Evolutionary conservation across 805 yeast species (phyloP), one percentile per base, ranked within the genome.

Genomic region (Candida parachauliodes): DNA sequence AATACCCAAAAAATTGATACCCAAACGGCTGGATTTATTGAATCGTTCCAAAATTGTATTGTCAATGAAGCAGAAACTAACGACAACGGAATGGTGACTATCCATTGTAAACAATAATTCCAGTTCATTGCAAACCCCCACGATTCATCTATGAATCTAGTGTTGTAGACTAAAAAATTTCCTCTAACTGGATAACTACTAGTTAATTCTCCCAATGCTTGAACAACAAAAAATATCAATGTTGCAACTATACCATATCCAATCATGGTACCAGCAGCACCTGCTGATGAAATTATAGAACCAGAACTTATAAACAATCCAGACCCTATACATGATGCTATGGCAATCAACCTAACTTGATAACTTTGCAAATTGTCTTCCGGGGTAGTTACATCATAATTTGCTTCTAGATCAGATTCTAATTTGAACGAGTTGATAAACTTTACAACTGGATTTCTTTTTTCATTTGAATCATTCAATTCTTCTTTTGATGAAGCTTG

Each of bases 111-210:
- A 29, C 70, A 68, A 42, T 67, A 67, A 52, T 67, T 67, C 67
- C 69, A 65, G 15, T 68, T 70, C 38, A 59, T 62, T 9, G 72
- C 72, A 42, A 66, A 67, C 4, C 69, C 72, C 58, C 66, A 63
- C 10, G 70, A 63, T 1, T 67, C 67, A 44, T 65, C 71, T 15
- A 67, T 59, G 37, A 66, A 67, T 15, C 70, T 46, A 1, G 65
- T 55, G 30, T 68, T 64, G 36, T 64, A 65, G 5, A 65, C 58
- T 5, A 68, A 63, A 44, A 66, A 66, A 5, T 68, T 59, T 3
- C 72, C 72, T 8, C 60, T 48, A 16, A 67, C 66, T 3, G 72
- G 70, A 40, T 58, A 61, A 5, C 59, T 49, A n/a, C 69, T 55
- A 9, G 62, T 59, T 39, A 67, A 48, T 45, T 67, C 72, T 7